Evolutionary conservation across 2,329 filamentous ascomycete genomes (phyloP).

Genomic region (Diaporthe capsici): DNA sequence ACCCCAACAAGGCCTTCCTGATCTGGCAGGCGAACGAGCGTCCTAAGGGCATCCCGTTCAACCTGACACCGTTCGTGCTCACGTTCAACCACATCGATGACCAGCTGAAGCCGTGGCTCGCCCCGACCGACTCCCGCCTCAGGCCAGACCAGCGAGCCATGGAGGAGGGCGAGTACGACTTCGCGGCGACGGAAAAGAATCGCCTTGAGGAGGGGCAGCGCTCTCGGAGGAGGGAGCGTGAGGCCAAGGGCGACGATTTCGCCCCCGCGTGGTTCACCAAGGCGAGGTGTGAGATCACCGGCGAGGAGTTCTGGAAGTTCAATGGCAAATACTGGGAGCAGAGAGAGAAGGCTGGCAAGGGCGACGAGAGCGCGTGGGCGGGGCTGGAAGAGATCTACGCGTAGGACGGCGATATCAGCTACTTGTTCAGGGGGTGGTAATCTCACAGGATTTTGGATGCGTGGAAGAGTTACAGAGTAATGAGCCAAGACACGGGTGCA

Average conservation of each 20-base stretch:
- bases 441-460: constrained; percentile 7
- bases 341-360: constrained; percentile 75
- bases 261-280: constrained; percentile 87
- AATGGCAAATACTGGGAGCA: constrained; percentile 90
- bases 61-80: constrained; percentile 92
- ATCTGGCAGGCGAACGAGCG: constrained; percentile 92
- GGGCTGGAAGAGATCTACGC: constrained; percentile 82
- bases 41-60: constrained; percentile 91
- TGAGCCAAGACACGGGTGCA: constrained; percentile 19
- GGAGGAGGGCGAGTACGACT: constrained; percentile 98
- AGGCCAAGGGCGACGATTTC: constrained; percentile 86
- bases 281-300: constrained; percentile 80
- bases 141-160: constrained; percentile 96
- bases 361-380: constrained; percentile 74
- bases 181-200: constrained; percentile 94
- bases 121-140: constrained; percentile 94
- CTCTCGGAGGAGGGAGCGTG: constrained; percentile 78
- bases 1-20: constrained; percentile 83
- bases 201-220: constrained; percentile 93
- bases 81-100: constrained; percentile 94
- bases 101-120: constrained; percentile 80
- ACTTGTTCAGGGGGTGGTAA: constrained; percentile 29
- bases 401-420: constrained; percentile 11
- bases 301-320: constrained; percentile 92
- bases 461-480: constrained; percentile 1